These are phyloP conservation scores for Populus simonii DNA, from an alignment of 345 rosid species.

Conservation along the genomic window DNA sequence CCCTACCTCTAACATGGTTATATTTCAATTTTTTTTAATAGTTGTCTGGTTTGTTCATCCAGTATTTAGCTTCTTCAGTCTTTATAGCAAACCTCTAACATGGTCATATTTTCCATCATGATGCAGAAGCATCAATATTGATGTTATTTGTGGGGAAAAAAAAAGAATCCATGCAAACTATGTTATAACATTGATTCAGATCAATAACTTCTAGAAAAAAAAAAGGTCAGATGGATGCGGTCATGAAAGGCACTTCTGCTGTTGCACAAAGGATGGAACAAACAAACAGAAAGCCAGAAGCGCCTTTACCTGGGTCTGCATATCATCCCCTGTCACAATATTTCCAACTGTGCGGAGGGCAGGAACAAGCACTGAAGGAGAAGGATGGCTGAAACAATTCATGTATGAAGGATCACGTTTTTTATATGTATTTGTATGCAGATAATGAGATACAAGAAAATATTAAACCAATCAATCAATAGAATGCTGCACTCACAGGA, in stretches of 20 bases:
- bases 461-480: not conserved
- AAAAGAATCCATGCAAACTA: not conserved
- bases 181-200: not conserved
- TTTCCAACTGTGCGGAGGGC: slow-evolving; percentile 33
- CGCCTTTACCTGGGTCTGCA: slow-evolving; percentile 27
- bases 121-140: not conserved
- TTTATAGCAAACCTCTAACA: not conserved
- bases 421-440: not conserved
- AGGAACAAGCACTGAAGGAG: slow-evolving; percentile 30
- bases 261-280: not conserved
- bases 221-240: too few species aligned
- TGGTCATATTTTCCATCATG: not conserved
- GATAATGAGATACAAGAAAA: not conserved
- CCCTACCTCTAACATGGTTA: not conserved
- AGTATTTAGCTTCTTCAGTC: not conserved
- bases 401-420: not conserved
- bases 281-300: not conserved
- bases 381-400: slow-evolving; percentile 21
- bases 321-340: slow-evolving; percentile 29
- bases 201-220: not conserved
- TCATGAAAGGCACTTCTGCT: not conserved
- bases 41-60: not conserved
- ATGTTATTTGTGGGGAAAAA: not conserved
- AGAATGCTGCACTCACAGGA: slow-evolving; percentile 16
- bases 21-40: not conserved